Evolutionary conservation across 768 basidiomycete species (phyloP), one percentile per base, ranked within the genome.

Genomic region (Pleurotus sapidus): DNA sequence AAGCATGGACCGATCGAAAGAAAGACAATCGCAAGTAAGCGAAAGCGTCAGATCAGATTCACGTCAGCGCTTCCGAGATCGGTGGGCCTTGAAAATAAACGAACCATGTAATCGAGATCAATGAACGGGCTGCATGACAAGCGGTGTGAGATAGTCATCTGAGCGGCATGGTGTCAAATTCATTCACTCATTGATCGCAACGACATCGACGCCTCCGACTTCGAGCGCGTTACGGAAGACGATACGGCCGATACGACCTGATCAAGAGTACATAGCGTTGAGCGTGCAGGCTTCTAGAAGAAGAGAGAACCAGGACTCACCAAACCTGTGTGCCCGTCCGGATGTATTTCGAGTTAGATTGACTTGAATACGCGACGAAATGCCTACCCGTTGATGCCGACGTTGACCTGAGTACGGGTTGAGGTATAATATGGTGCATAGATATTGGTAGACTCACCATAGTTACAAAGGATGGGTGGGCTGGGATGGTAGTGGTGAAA

Each of bases 221-320:
- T 84, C 77, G 65, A 97, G 81, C 50, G 95, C 59, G 81, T 98
- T 98, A 65, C 97, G 90, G 75, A 90, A 81, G 63, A 98, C 97
- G 72, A 98, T 96, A 76, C 97, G 96, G 74, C 97, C 96, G 72
- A 98, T 98, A 82, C 97, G 96, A 82, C 96, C 96, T 94, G 55
- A 9, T 18, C 27, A 47, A 3, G 40, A 24, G 37, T 25, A 42
- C 24, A 54, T 40, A 2, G 20, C 12, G 18, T 9, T 53, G 40
- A 49, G 45, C 56, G 15, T 18, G 4, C 40, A 5, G 23, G 25
- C 40, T 20, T 25, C 23, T 7, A 38, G 1, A 30, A 15, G 45
- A 23, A 55, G 30, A 6, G 27, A 40, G 23, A 37, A 49, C n/a
- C 17, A 55, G n/a, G 42, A 68, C 88, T 70, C 70, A 92, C 92